Evolutionary conservation across 2,329 filamentous ascomycete species (phyloP).

Genomic region (Didymella keratinophila): DNA sequence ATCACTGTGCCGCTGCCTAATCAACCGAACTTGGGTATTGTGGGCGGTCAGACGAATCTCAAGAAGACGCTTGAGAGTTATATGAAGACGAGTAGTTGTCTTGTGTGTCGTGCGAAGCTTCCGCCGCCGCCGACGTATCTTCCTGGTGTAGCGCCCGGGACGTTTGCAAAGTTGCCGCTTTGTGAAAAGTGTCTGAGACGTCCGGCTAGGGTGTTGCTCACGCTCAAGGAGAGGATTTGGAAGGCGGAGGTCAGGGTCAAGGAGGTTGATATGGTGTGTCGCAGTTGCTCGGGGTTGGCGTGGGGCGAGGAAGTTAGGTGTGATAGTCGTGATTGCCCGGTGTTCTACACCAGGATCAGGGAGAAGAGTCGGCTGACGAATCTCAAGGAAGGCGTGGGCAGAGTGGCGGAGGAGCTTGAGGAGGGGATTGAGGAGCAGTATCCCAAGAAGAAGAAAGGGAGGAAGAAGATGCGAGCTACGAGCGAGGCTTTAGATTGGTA

Average conservation of each 20-base stretch:
- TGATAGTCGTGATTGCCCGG: slow-evolving; percentile 89
- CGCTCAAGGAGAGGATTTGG: slow-evolving; percentile 68
- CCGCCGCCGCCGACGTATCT: slow-evolving; percentile 38
- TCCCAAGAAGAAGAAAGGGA: neutral
- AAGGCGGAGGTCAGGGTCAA: slow-evolving; percentile 68
- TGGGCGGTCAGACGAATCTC: slow-evolving; percentile 44
- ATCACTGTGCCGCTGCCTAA: slow-evolving; percentile 52
- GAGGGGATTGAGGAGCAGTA: slow-evolving; percentile 15
- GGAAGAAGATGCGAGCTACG: neutral
- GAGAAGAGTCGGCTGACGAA: slow-evolving; percentile 52
- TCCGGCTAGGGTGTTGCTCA: slow-evolving; percentile 67
- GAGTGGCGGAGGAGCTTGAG: slow-evolving; percentile 42
- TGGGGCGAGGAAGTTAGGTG: slow-evolving; percentile 82
- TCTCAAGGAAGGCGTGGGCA: slow-evolving; percentile 35
- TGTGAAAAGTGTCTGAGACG: slow-evolving; percentile 66
- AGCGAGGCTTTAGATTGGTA: neutral
- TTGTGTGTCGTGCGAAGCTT: slow-evolving; percentile 75
- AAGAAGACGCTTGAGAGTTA: slow-evolving; percentile 92
- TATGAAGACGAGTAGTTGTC: slow-evolving; percentile 72
- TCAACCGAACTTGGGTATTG: slow-evolving; percentile 22
- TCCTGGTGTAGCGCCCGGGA: slow-evolving; percentile 26
- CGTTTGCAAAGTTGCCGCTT: slow-evolving; percentile 54
- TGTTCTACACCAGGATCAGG: slow-evolving; percentile 82
- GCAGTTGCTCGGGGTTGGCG: slow-evolving; percentile 77
- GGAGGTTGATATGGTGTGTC: slow-evolving; percentile 76